Conservation (phyloP, 2,329 filamentous ascomycete genomes). For the Clathrospora elynae region DNA sequence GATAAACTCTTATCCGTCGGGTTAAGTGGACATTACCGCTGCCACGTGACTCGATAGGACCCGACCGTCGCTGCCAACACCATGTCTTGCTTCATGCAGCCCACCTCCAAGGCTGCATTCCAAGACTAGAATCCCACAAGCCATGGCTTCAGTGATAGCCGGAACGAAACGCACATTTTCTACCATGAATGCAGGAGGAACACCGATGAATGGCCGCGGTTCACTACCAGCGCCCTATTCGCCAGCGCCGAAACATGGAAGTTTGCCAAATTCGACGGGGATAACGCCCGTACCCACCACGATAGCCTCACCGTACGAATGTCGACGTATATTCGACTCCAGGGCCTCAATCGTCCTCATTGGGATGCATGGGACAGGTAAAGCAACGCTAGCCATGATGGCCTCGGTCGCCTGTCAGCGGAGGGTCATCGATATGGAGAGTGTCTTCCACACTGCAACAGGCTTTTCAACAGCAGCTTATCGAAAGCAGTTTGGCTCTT, state of each 20-base stretch:
- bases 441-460: slow-evolving; percentile 66
- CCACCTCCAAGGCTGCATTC: slow-evolving; percentile 7
- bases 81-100: slow-evolving; percentile 9
- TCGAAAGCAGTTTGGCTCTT: slow-evolving; percentile 65
- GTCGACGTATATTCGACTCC: slow-evolving; percentile 55
- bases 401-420: slow-evolving; percentile 71
- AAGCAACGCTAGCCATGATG: slow-evolving; percentile 76
- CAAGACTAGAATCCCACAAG: slow-evolving; percentile 6
- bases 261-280: slow-evolving; percentile 21
- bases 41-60: slow-evolving; percentile 16
- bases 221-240: slow-evolving; percentile 19
- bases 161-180: slow-evolving; percentile 40
- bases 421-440: slow-evolving; percentile 70
- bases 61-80: slow-evolving; percentile 3
- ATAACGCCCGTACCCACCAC: slow-evolving; percentile 31
- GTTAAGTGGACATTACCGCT: slow-evolving; percentile 5
- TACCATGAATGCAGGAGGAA: slow-evolving; percentile 27
- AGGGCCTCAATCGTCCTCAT: slow-evolving; percentile 74
- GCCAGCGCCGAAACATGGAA: slow-evolving; percentile 16
- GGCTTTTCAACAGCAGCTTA: slow-evolving; percentile 66
- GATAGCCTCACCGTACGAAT: slow-evolving; percentile 24
- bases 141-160: slow-evolving; percentile 34
- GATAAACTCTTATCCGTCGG: slow-evolving; percentile 17
- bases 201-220: slow-evolving; percentile 16
- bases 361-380: slow-evolving; percentile 75